A percentile compares a stretch with the other conserved stretches of the same genome.
phyloP scores from a whole-genome alignment of 495 filamentous ascomycete species.

The Xanthoparmelia taractica region DNA sequence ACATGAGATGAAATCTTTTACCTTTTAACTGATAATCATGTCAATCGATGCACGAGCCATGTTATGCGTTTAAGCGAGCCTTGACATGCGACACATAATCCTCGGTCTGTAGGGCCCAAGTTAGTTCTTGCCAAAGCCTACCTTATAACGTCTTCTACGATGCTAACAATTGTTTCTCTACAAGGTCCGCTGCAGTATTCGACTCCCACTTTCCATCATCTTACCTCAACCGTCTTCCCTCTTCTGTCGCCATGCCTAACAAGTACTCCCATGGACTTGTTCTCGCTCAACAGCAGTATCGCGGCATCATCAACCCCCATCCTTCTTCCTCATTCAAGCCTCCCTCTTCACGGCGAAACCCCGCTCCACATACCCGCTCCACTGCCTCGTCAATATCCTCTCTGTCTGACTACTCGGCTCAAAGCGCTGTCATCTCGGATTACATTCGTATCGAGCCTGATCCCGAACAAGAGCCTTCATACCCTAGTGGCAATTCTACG shows the following conservation, averaged over 20 bases:
- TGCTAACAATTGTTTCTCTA: neutral
- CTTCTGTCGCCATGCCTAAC: slow-evolving; percentile 20
- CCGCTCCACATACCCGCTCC: neutral
- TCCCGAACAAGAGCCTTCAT: neutral
- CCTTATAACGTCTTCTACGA: no score
- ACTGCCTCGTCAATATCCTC: neutral
- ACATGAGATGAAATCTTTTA: no score
- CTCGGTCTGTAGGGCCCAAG: no score
- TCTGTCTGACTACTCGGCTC: neutral
- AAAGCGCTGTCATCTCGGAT: neutral
- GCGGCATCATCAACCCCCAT: slow-evolving; percentile 18
- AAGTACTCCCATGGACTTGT: slow-evolving; percentile 27
- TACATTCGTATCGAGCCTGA: slow-evolving; percentile 1
- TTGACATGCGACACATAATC: neutral
- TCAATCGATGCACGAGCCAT: slow-evolving; percentile 3
- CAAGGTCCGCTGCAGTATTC: neutral
- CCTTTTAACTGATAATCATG: no score
- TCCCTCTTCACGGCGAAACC: neutral
- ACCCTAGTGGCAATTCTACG: neutral
- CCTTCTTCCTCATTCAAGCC: neutral
- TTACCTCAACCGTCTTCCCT: neutral
- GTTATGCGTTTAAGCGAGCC: neutral
- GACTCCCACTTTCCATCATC: neutral
- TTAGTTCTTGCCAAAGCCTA: no score
- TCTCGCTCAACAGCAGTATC: slow-evolving; percentile 22